Evolutionary conservation across 768 basidiomycete species (phyloP).

Genomic region (Xanthoconium stramineum): DNA sequence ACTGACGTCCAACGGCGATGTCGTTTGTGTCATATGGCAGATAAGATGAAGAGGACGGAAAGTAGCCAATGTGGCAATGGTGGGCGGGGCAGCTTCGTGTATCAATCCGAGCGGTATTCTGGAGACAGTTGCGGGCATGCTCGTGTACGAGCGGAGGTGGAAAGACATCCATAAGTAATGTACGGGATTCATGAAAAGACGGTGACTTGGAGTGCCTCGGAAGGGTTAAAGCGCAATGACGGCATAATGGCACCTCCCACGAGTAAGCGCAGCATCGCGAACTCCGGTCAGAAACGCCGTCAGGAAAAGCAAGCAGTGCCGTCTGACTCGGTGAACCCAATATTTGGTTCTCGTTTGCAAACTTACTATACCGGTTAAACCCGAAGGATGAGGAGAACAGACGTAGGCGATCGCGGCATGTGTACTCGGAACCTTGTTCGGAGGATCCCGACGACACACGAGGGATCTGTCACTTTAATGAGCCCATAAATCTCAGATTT

Average conservation of each 20-base stretch:
- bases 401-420: slow-evolving; percentile 21
- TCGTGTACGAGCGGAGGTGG: slow-evolving; percentile 14
- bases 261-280: slow-evolving; percentile 14
- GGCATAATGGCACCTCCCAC: slow-evolving; percentile 29
- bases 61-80: slow-evolving; percentile 32
- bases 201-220: slow-evolving; percentile 26
- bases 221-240: slow-evolving; percentile 31
- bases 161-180: slow-evolving; percentile 18
- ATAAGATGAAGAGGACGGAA: slow-evolving; percentile 32
- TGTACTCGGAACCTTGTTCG: slow-evolving; percentile 13
- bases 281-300: slow-evolving; percentile 23
- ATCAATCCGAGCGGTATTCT: slow-evolving; percentile 34
- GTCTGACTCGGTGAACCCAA: neutral
- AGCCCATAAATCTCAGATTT: slow-evolving; percentile 32
- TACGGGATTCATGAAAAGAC: slow-evolving; percentile 22
- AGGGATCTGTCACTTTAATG: slow-evolving; percentile 14
- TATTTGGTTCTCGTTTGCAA: slow-evolving; percentile 4
- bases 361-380: slow-evolving; percentile 13
- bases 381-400: slow-evolving; percentile 8
- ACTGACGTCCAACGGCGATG: slow-evolving; percentile 23
- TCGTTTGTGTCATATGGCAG: slow-evolving; percentile 32
- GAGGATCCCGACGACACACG: slow-evolving; percentile 24
- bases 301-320: neutral
- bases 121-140: slow-evolving; percentile 34
- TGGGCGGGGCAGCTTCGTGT: slow-evolving; percentile 34